These are phyloP conservation scores for Aspergillus sp. DNA, from an alignment of 2,329 filamentous ascomycete genomes.

Conservation along the genomic window DNA sequence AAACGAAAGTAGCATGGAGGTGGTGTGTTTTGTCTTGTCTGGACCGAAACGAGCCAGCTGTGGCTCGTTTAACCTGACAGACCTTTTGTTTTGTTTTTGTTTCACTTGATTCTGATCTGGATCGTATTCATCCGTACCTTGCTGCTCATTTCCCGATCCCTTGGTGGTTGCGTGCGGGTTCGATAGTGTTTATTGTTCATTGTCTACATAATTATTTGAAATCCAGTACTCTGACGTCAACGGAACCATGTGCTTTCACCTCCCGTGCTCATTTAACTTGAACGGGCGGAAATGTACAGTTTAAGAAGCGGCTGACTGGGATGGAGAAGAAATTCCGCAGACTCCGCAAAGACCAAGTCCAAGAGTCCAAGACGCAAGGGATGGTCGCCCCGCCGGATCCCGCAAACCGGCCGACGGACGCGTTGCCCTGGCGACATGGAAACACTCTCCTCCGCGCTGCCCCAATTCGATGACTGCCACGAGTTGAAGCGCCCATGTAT, in stretches of 20 bases:
- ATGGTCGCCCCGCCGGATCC: not conserved
- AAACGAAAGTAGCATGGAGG: no score
- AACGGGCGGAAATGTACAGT: not conserved
- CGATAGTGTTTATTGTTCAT: not conserved
- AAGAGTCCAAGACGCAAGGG: not conserved
- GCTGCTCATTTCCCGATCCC: not conserved
- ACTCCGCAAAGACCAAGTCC: not conserved
- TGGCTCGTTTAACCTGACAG: no score
- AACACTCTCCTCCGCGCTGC: not conserved
- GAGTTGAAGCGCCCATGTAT: not conserved
- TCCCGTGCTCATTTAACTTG: no score
- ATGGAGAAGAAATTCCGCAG: not conserved
- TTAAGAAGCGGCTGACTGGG: not conserved
- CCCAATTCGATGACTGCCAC: constrained; percentile 1
- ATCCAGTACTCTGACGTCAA: not conserved
- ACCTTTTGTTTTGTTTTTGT: no score
- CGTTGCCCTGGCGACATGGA: constrained; percentile 3
- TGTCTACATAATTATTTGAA: not conserved
- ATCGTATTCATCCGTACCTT: not conserved
- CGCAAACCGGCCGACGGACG: not conserved
- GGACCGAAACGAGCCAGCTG: no score
- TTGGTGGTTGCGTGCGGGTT: not conserved
- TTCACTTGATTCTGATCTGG: no score
- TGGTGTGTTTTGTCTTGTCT: no score
- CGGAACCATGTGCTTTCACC: no score